A percentile compares a stretch with the other conserved stretches of the same genome.
Evolutionary conservation across 495 filamentous ascomycete species (phyloP).

Genomic region (Annulohypoxylon stygium): DNA sequence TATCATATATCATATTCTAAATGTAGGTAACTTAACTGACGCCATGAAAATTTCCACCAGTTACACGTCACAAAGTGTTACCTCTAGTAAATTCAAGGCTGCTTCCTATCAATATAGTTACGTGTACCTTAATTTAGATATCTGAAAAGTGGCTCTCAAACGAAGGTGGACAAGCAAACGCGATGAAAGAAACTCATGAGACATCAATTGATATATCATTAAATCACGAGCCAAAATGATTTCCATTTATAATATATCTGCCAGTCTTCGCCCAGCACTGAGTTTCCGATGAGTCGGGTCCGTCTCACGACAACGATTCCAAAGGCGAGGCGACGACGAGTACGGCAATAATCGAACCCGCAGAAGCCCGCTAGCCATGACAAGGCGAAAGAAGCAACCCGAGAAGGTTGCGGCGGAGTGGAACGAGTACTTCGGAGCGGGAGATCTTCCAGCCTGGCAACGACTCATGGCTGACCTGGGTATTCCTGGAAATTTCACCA

Average conservation of each 20-base stretch:
- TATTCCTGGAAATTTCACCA: conserved; percentile 43
- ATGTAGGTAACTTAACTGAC: not conserved
- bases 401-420: conserved; percentile 37
- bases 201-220: not conserved
- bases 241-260: not conserved
- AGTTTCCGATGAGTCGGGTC: not conserved
- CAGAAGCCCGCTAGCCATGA: conserved; percentile 8
- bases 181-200: conserved; percentile 15
- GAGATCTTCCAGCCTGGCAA: conserved; percentile 54
- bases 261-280: not conserved
- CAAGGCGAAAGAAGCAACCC: conserved; percentile 1
- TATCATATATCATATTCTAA: not conserved
- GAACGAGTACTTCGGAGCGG: conserved; percentile 50
- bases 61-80: not conserved
- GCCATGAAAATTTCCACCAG: not conserved
- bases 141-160: not conserved
- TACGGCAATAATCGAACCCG: not conserved
- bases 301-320: not conserved
- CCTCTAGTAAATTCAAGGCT: not conserved
- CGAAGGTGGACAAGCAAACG: conserved; percentile 19
- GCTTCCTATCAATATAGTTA: not conserved
- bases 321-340: not conserved
- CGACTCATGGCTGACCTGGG: conserved; percentile 54
- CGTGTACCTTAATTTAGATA: not conserved
- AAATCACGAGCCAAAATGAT: not conserved